Evolutionary conservation across 257 asterid genomes (phyloP).

Genomic region (Solanum chilense): DNA sequence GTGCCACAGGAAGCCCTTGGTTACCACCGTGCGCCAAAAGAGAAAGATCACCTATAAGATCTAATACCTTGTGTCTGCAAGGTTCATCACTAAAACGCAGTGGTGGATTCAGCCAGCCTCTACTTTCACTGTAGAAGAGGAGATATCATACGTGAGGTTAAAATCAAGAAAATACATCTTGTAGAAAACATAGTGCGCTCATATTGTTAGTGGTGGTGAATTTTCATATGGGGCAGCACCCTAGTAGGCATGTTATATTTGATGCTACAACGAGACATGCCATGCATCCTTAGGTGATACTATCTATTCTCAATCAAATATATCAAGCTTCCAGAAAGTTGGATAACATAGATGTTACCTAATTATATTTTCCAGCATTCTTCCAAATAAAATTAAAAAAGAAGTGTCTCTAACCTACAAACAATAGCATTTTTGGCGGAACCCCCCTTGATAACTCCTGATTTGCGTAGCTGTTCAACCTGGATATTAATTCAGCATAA

Average conservation of each 20-base stretch:
- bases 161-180: background rate
- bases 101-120: slow-evolving; percentile 94
- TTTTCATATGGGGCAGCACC: background rate
- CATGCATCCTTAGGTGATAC: background rate
- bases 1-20: slow-evolving; percentile 87
- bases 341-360: background rate
- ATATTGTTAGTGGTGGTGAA: background rate
- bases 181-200: background rate
- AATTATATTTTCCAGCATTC: background rate
- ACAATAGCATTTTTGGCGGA: slow-evolving; percentile 62
- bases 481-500: slow-evolving; percentile 12
- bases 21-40: slow-evolving; percentile 74
- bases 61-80: slow-evolving; percentile 91
- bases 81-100: slow-evolving; percentile 72
- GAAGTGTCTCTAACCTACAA: slow-evolving; percentile 55
- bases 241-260: background rate
- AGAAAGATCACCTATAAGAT: slow-evolving; percentile 91
- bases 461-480: slow-evolving; percentile 64
- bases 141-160: background rate
- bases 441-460: slow-evolving; percentile 83
- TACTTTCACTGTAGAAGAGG: slow-evolving; percentile 31
- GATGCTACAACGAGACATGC: background rate
- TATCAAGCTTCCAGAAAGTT: background rate
- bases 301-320: background rate
- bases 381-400: background rate